Conservation (phyloP, 495 filamentous ascomycete species). For the Terfezia claveryi region DNA sequence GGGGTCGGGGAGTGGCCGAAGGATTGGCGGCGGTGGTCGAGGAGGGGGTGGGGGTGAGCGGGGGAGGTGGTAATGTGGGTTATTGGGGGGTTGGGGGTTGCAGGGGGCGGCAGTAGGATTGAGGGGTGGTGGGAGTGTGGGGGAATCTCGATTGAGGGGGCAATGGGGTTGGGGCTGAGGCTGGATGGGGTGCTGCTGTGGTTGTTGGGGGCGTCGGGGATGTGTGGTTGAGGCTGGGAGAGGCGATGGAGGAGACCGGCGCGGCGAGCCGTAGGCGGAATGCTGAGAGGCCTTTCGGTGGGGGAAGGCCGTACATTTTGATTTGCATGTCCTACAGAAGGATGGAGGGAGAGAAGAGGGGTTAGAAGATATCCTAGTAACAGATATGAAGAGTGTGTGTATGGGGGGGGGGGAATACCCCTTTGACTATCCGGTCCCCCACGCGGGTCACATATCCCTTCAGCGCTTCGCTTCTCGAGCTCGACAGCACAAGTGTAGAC, state of each 20-base stretch:
- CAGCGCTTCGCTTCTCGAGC: slow-evolving; percentile 65
- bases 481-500: slow-evolving; percentile 69
- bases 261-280: slow-evolving; percentile 8
- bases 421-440: slow-evolving; percentile 54
- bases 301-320: slow-evolving; percentile 9
- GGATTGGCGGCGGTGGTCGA: neutral
- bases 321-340: slow-evolving; percentile 2
- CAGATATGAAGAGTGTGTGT: too few relatives aligned
- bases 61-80: neutral
- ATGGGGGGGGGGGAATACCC: slow-evolving; percentile 24
- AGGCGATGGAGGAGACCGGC: neutral
- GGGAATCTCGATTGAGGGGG: neutral
- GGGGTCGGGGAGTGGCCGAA: slow-evolving; percentile 23
- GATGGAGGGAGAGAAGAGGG: too few relatives aligned
- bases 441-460: slow-evolving; percentile 79
- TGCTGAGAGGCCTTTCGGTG: slow-evolving; percentile 3
- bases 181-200: too few relatives aligned
- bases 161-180: neutral
- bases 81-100: slow-evolving; percentile 24
- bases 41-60: neutral
- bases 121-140: neutral
- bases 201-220: neutral
- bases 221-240: slow-evolving; percentile 21
- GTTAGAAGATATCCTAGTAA: too few relatives aligned
- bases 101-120: slow-evolving; percentile 14